phyloP scores from a whole-genome alignment of 164 flowering plant species.

The Dillenia suffruticosa region DNA sequence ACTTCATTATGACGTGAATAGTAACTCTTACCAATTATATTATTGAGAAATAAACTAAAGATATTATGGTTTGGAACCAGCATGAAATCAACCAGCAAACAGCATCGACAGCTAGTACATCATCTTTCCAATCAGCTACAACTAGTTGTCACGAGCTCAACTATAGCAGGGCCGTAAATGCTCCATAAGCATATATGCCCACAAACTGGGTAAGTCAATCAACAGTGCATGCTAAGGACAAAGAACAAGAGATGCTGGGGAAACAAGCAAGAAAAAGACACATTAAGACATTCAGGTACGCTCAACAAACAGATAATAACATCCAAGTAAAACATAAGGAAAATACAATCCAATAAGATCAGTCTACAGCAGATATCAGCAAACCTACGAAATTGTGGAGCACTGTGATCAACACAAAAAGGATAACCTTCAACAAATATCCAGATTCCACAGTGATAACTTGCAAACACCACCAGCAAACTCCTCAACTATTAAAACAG shows the following conservation, averaged over 20 bases:
- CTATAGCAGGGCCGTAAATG: slow-evolving; percentile 15
- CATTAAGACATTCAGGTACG: too few relatives aligned
- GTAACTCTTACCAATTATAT: slow-evolving; percentile 27
- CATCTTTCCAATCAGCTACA: slow-evolving; percentile 29
- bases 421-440: slow-evolving; percentile 12
- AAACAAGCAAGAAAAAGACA: not conserved
- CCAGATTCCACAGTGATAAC: slow-evolving; percentile 8
- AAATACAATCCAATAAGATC: not conserved
- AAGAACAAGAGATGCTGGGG: not conserved
- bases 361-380: not conserved
- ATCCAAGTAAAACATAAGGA: too few relatives aligned
- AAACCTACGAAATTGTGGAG: not conserved
- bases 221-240: not conserved
- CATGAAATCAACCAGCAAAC: slow-evolving; percentile 17
- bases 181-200: slow-evolving; percentile 9
- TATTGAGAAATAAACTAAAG: slow-evolving; percentile 8
- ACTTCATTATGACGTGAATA: slow-evolving; percentile 9
- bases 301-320: not conserved
- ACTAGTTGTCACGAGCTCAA: slow-evolving; percentile 19
- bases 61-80: slow-evolving; percentile 10
- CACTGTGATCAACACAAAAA: slow-evolving; percentile 9
- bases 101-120: slow-evolving; percentile 24
- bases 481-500: slow-evolving; percentile 9
- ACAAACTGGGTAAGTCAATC: not conserved
- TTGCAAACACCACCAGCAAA: slow-evolving; percentile 11